Percentiles rank a stretch among this genome's conserved stretches.
These are phyloP conservation scores for Aspergillus funiculosus DNA, from an alignment of 495 filamentous ascomycete genomes.

Conservation along the genomic window DNA sequence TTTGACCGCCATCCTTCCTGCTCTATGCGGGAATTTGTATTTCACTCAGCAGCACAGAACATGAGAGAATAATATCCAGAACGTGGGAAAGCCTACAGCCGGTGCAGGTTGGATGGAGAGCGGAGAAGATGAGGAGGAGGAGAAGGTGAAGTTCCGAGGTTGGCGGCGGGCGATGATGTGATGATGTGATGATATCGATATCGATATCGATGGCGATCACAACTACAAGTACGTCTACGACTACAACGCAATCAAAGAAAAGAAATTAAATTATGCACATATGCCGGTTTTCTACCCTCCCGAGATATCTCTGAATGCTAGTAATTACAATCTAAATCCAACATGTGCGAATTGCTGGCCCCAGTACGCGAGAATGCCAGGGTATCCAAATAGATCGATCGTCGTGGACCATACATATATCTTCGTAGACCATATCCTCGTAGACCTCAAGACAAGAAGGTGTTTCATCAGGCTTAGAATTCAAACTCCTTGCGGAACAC, in stretches of 20 bases:
- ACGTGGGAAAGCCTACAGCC: too few relatives aligned
- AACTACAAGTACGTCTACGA: not conserved
- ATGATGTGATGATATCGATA: not conserved
- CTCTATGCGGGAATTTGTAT: not conserved
- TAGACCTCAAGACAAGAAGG: too few relatives aligned
- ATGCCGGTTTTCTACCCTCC: not conserved
- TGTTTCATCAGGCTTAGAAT: conserved; percentile 47
- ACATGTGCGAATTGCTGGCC: not conserved
- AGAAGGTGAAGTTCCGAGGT: conserved; percentile 2
- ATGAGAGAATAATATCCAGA: too few relatives aligned
- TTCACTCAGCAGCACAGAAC: not conserved
- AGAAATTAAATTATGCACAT: not conserved
- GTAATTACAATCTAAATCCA: conserved; percentile 11
- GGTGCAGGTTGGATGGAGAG: not conserved
- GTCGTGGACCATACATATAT: too few relatives aligned
- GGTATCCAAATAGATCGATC: conserved; percentile 8
- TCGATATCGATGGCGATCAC: not conserved
- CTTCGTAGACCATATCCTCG: too few relatives aligned
- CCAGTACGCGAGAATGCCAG: not conserved
- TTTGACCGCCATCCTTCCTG: conserved; percentile 26
- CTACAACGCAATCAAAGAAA: not conserved
- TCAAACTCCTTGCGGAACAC: conserved; percentile 78
- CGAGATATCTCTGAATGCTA: conserved; percentile 1
- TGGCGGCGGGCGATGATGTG: not conserved
- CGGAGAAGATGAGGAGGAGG: conserved; percentile 3